Base-by-base conservation (phyloP, 768 basidiomycete species). In the Boletus rufocinnamomeus region DNA sequence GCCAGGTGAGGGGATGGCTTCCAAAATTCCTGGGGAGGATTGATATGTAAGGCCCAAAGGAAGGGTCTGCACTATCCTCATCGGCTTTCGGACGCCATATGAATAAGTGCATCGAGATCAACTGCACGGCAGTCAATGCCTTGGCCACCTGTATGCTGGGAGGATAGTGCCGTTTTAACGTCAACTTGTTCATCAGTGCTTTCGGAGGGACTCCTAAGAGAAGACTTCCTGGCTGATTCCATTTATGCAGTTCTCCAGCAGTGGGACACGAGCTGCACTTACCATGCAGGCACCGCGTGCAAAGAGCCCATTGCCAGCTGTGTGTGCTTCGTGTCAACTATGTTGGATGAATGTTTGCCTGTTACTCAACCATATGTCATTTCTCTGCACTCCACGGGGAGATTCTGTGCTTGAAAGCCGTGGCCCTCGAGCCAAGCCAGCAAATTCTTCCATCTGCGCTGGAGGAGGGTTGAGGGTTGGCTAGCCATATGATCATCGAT, bases 1-100 rank as follows among this genome's bases (percentile, higher is more conserved):
- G 57, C 92, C 91, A 94, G 21, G 86, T 82, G n/a, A 97, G 76
- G 6, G 95, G 96, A 74, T 97, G 94, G 27, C 77, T 77, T 43
- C 79, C 79, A 70, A 98, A 95, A 30, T 85, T 73, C 54, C 70
- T 69, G 3, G 96, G 96, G 28, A 98, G 75, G 1, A 85, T 80
- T 0, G 87, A 85, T 47, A 97, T 85, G 69, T 93, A 97, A 2
- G 91, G 87, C 28, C 87, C 84, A 70, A 87, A 88, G 16, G 70
- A 70, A 63, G 80, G 75, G 64, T 91, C 88, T 27, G 59, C 61
- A 23, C 84, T 85, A 19, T 76, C 74, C 3, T 66, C 71, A 8
- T 69, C 66, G n/a, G 56, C 65, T 35, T 59, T 54, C 2, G 87
- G 88, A 44, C 81, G 81, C 73, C 90, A 80, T 2, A 95, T 75